Base-by-base conservation (phyloP, 2,329 filamentous ascomycete species). In the Beauveria sp. region DNA sequence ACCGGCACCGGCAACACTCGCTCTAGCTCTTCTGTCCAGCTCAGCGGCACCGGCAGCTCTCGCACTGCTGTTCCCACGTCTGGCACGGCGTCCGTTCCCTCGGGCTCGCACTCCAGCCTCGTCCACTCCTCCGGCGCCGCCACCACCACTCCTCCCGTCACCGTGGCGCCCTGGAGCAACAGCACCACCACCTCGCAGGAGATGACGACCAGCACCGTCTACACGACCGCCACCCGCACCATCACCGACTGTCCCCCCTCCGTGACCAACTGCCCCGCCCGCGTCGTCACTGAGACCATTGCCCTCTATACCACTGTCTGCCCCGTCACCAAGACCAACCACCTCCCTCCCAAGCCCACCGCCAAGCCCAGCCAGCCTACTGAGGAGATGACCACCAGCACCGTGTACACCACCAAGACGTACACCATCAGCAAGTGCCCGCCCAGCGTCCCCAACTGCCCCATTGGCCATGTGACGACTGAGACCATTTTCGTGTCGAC, bases 371-470 rank as follows among this genome's bases (percentile, higher is more conserved):
- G 38, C 57, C 47, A 42, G 57, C 34, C 57, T 18, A 22, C 55
- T 24, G 47, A 50, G 43, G 20, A 55, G 45, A 45, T 61, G 59
- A 64, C 62, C 12, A 66, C 63, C 53, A 65, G 58, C 58, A 65
- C 58, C 45, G 58, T 64, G 45, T 65, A 61, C 52, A 52, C 57
- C n/a, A 66, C 65, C 24, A 61, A 24, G 49, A 61, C 59, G n/a
- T 64, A 64, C 53, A 66, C 65, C 18, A 60, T 66, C 43, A 64
- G 62, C 14, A 62, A 56, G 18, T 66, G 65, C 54, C 58, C 62
- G n/a, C 61, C 63, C 24, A 60, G 22, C 14, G 59, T 64, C 46
- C 61, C 62, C 16, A 46, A 65, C 59, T 66, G 65, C 61, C 65
- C 64, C 38, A 56, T 60, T 45, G 61, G 65, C 30, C 55, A 63